Evolutionary conservation across 78 protist genomes (phyloP).

Genomic region (slime mould (Dictyostelium discoideum)): dicty_2.7 NC_007090.3:650001-650500

Average conservation of each 20-base stretch:
- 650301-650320: background rate
- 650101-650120: conserved; percentile 7
- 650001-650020: background rate
- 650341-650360: background rate
- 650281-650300: background rate
- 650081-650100: conserved; percentile 10
- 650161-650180: conserved; percentile 18
- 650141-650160: background rate
- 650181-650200: background rate
- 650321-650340: background rate
- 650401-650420: background rate
- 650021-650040: background rate
- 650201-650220: background rate
- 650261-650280: background rate
- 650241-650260: background rate
- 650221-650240: background rate
- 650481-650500: no score
- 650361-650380: background rate
- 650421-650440: background rate
- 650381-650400: background rate
- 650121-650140: conserved; percentile 27
- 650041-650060: conserved; percentile 70
- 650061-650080: conserved; percentile 76
- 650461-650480: background rate
- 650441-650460: background rate